A percentile compares a stretch with the other conserved stretches of the same genome.
Conservation (phyloP, 139 green algal genomes). For the Deuterostichococcus epilithicus region DNA sequence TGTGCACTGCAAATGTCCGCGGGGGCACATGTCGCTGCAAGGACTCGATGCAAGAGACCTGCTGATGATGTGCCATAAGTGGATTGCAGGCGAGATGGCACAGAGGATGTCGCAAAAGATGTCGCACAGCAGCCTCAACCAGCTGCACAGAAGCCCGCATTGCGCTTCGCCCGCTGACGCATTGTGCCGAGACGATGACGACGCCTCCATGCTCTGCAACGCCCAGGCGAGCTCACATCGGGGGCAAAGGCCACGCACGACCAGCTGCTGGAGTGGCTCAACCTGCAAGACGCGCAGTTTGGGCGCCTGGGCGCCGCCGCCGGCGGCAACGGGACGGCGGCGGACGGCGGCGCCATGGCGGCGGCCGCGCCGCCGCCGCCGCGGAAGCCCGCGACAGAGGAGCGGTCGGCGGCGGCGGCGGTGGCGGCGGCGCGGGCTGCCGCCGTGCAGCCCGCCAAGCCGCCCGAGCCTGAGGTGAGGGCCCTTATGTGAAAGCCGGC, state of each 20-base stretch:
- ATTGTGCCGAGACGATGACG: neutral
- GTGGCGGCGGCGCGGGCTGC: neutral
- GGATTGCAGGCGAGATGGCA: neutral
- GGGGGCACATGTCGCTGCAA: neutral
- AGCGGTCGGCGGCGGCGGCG: neutral
- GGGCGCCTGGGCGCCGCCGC: neutral
- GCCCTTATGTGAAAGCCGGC: too few species aligned
- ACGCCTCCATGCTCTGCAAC: neutral
- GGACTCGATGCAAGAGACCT: neutral
- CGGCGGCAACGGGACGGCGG: neutral
- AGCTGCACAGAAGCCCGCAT: neutral
- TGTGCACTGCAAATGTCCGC: neutral
- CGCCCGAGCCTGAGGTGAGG: too few species aligned
- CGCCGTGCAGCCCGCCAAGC: neutral
- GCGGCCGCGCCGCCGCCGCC: too few species aligned
- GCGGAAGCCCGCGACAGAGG: neutral
- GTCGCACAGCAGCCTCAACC: neutral
- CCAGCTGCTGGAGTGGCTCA: conserved; percentile 26
- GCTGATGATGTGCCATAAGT: neutral
- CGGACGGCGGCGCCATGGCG: too few species aligned
- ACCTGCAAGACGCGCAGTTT: conserved; percentile 10
- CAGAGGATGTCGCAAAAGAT: neutral
- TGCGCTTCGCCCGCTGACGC: neutral
- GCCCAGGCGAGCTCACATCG: conserved; percentile 12
- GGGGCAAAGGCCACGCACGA: conserved; percentile 14